phyloP scores from a whole-genome alignment of 495 filamentous ascomycete species.

The Pseudevernia furfuracea region DNA sequence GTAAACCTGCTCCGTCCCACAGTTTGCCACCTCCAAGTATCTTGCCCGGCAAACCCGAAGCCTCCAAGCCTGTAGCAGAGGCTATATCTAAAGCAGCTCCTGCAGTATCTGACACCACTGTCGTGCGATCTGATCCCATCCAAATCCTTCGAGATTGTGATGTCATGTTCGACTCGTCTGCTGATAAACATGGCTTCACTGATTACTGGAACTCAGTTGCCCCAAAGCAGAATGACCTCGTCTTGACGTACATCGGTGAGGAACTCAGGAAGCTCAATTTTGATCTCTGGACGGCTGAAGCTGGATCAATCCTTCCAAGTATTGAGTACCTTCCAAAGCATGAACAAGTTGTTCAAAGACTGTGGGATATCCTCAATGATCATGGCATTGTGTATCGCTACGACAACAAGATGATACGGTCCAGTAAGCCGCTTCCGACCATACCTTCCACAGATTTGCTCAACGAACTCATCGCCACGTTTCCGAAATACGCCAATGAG shows the following conservation, averaged over 20 bases:
- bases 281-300: constrained; percentile 24
- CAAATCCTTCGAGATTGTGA: constrained; percentile 11
- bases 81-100: background rate
- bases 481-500: constrained; percentile 24
- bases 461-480: constrained; percentile 1
- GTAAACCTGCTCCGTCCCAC: background rate
- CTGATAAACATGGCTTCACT: constrained; percentile 16
- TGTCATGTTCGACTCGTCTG: constrained; percentile 7
- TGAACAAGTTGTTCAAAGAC: constrained; percentile 26
- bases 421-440: constrained; percentile 18
- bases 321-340: constrained; percentile 27
- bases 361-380: constrained; percentile 31
- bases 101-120: background rate
- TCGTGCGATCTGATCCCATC: constrained; percentile 10
- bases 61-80: constrained; percentile 13
- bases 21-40: constrained; percentile 7
- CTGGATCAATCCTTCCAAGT: constrained; percentile 25
- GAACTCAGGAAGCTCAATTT: constrained; percentile 31
- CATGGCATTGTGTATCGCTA: constrained; percentile 15
- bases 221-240: constrained; percentile 28
- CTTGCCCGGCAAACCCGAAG: constrained; percentile 18
- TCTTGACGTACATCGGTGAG: constrained; percentile 33
- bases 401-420: background rate
- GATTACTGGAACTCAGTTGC: constrained; percentile 29
- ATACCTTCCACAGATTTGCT: constrained; percentile 6